These are phyloP conservation scores for Elongisporangium senticosum DNA, from an alignment of 352 stramenopile species.

Conservation along the genomic window DNA sequence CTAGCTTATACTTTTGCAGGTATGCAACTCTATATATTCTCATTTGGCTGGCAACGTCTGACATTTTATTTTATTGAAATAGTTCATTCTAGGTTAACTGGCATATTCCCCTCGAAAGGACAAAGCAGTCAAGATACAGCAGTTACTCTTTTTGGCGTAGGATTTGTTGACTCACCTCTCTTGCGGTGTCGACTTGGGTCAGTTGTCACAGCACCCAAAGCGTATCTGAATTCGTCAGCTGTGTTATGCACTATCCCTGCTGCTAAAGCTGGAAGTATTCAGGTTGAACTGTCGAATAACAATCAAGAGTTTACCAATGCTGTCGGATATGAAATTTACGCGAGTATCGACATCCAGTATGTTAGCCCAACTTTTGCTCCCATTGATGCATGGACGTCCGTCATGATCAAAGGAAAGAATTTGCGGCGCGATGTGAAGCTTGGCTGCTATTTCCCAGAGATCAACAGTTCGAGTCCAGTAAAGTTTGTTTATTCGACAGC, in stretches of 20 bases:
- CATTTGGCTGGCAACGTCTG: too few relatives aligned
- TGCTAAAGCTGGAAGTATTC: conserved; percentile 11
- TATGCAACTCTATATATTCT: too few relatives aligned
- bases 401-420: conserved; percentile 21
- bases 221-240: conserved; percentile 5
- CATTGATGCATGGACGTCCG: conserved; percentile 9
- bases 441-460: conserved; percentile 14
- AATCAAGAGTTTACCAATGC: conserved; percentile 32
- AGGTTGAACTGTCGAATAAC: conserved; percentile 28
- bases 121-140: conserved; percentile 5
- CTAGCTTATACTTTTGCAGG: too few relatives aligned
- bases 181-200: conserved; percentile 22
- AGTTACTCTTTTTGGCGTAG: conserved; percentile 15
- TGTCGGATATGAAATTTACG: conserved; percentile 10
- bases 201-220: conserved; percentile 3
- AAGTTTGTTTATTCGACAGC: conserved; percentile 7
- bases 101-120: background rate
- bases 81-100: too few relatives aligned
- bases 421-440: conserved; percentile 16
- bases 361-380: conserved; percentile 12
- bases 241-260: conserved; percentile 17
- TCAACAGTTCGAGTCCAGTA: background rate
- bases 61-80: too few relatives aligned
- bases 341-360: conserved; percentile 15
- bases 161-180: conserved; percentile 21